Evolutionary conservation across 352 stramenopile species (phyloP), one percentile per base, ranked within the genome.

Genomic region (Plasmopara muralis): DNA sequence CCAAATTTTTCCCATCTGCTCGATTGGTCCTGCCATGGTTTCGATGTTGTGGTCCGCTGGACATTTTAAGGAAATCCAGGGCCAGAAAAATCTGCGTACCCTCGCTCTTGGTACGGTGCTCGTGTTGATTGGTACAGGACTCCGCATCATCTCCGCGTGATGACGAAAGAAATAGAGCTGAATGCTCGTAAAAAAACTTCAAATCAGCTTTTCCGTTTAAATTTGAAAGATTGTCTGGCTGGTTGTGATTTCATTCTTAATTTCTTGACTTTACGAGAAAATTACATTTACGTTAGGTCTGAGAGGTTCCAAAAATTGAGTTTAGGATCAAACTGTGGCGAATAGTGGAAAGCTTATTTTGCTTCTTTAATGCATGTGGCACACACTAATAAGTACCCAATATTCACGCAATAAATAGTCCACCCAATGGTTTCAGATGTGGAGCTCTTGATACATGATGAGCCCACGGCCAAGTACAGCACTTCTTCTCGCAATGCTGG

Each of bases 11-110:
- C 82, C 79, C 16, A 68, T 92, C 29, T 82, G 77, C 40, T 86
- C 78, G 33, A 90, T 92, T 49, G 82, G 79, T 6, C 82, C 79
- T 0, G 82, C 79, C 10, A 88, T 89, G 72, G 70, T 92, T 15
- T 89, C 82, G 13, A 89, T 90, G 82, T 70, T 92, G 46, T 92
- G 82, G 82, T 89, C 79, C 0, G 82, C 79, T 4, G 62, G 66
- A 28, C 89, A 90, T 62, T 92, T 92, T 50, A 81, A 81, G 34
- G 82, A 92, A 57, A 90, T 92, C 47, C 72, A 89, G 62, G 82
- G 82, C 30, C 50, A 47, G 37, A 62, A 68, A 20, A 89, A 92
- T 53, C 64, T 85, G 14, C 35, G 64, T 42, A 81, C 76, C 10
- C 63, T 92, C n/a, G 70, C 62, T 0, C 28, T 83, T 18, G 81